A percentile compares a stretch with the other conserved stretches of the same genome.
phyloP scores from a whole-genome alignment of 1,139 yeast species.

The Arxiozyma slooffiae region DNA sequence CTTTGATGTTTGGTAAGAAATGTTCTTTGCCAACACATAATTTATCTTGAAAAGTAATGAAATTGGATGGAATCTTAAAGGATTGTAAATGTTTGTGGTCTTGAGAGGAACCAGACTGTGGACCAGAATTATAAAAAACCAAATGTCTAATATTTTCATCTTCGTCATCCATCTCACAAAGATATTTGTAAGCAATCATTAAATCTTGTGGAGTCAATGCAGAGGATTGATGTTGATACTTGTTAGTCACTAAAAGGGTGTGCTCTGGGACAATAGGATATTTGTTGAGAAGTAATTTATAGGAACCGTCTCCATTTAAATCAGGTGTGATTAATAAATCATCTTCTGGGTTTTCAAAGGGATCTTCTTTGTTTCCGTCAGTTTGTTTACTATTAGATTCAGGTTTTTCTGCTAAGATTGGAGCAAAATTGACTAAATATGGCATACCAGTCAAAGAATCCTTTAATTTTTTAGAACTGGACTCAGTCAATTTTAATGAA shows the following conservation, averaged over 20 bases:
- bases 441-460: conserved; percentile 31
- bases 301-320: conserved; percentile 40
- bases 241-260: conserved; percentile 64
- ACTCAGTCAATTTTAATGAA: conserved; percentile 31
- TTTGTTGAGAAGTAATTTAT: conserved; percentile 67
- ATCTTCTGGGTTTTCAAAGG: conserved; percentile 75
- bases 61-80: conserved; percentile 55
- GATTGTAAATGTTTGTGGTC: conserved; percentile 89
- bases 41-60: conserved; percentile 51
- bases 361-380: conserved; percentile 39
- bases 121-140: conserved; percentile 84
- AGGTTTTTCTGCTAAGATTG: conserved; percentile 53
- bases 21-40: conserved; percentile 41
- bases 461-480: conserved; percentile 25
- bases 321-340: conserved; percentile 53
- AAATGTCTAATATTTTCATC: conserved; percentile 40
- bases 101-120: conserved; percentile 83
- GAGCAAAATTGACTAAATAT: conserved; percentile 36
- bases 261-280: conserved; percentile 78
- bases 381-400: conserved; percentile 26
- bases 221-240: conserved; percentile 59
- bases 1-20: conserved; percentile 43
- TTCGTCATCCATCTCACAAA: conserved; percentile 34
- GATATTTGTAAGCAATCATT: conserved; percentile 44
- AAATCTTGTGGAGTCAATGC: conserved; percentile 66